phyloP scores from a whole-genome alignment of 1,284 basidiomycete species.

The Ceratobasidium sp. region DNA sequence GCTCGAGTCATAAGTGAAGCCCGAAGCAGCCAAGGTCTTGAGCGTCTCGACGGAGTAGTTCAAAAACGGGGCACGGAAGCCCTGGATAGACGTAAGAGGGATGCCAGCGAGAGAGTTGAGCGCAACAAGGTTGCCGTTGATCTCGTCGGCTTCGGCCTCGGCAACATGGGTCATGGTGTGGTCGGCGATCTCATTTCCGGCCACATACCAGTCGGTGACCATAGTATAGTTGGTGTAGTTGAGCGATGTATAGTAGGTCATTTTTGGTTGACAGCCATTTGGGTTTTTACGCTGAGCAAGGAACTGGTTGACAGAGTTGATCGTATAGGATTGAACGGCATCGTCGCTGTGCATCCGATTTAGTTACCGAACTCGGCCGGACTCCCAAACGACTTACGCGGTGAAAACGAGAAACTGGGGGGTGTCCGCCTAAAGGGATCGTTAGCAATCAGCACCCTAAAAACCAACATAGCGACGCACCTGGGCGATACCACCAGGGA shows the following conservation, averaged over 20 bases:
- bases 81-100: constrained; percentile 68
- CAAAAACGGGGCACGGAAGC: constrained; percentile 82
- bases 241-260: constrained; percentile 76
- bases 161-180: constrained; percentile 88
- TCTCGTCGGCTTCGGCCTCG: constrained; percentile 65
- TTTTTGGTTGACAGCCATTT: constrained; percentile 77
- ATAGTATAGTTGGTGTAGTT: constrained; percentile 80
- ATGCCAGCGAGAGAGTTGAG: constrained; percentile 82
- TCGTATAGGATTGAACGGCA: constrained; percentile 75
- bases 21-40: constrained; percentile 61
- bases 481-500: constrained; percentile 70
- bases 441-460: constrained; percentile 33
- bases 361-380: background rate
- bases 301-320: constrained; percentile 75
- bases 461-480: constrained; percentile 54
- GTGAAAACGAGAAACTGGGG: constrained; percentile 76
- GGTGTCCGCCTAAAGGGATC: constrained; percentile 60
- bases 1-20: constrained; percentile 78
- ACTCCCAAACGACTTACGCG: constrained; percentile 51
- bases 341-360: constrained; percentile 48
- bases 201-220: constrained; percentile 84
- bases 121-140: constrained; percentile 80
- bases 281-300: constrained; percentile 79
- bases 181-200: constrained; percentile 86
- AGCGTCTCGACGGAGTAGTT: constrained; percentile 71